phyloP scores from a whole-genome alignment of 352 stramenopile species.

The Pythium sp. region DNA sequence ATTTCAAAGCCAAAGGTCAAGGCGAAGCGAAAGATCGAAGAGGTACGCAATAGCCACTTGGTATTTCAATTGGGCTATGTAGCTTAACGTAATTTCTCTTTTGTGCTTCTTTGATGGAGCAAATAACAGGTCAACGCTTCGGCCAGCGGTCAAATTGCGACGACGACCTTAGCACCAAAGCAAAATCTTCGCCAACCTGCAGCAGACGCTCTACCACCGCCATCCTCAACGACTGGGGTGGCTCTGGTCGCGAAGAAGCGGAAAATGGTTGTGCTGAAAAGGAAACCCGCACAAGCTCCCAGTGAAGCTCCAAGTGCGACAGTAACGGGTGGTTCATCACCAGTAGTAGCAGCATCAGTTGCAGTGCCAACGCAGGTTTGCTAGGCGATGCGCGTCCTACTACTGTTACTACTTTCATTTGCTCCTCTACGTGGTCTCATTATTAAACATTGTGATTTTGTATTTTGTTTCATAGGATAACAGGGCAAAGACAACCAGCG shows the following conservation, averaged over 20 bases:
- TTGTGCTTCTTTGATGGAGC: too few species aligned
- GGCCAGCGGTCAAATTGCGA: not conserved
- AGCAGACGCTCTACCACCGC: not conserved
- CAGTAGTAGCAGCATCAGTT: not conserved
- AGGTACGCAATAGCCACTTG: not conserved
- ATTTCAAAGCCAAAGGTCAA: conserved; percentile 1
- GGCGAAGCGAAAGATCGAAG: conserved; percentile 3
- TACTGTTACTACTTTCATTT: not conserved
- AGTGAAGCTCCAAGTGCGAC: not conserved
- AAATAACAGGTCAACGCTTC: not conserved
- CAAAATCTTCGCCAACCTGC: not conserved
- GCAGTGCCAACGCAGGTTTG: not conserved
- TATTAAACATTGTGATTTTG: not conserved
- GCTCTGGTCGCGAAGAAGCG: not conserved
- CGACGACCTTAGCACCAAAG: not conserved
- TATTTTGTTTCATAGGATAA: not conserved
- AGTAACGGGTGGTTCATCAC: not conserved
- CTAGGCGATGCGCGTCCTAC: not conserved
- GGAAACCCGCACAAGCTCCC: not conserved
- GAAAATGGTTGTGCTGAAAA: conserved; percentile 5
- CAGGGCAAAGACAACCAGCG: not conserved
- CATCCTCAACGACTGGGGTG: too few species aligned
- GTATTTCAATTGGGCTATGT: too few species aligned
- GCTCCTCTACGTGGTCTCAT: too few species aligned
- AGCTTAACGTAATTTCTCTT: too few species aligned